Percentiles rank a stretch among this genome's conserved stretches.
Conservation (phyloP, 106 monocot genomes). For the Agapanthus africanus region DNA sequence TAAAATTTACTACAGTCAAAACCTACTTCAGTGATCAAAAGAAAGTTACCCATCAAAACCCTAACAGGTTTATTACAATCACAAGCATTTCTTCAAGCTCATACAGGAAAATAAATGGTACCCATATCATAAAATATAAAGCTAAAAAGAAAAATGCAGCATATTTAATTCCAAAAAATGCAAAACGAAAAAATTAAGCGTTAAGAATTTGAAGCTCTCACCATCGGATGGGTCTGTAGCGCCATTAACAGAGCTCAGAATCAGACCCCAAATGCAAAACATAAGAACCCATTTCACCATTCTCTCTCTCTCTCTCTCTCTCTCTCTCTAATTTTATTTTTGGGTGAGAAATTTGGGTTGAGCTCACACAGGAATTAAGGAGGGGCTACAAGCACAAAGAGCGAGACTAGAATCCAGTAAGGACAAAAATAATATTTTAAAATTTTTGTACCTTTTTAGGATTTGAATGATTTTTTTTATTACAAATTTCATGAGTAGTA, state of each 20-base stretch:
- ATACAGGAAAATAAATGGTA: not conserved
- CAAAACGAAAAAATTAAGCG: not conserved
- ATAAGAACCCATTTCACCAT: slow-evolving; percentile 16
- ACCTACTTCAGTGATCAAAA: slow-evolving; percentile 1
- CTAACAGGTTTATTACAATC: not conserved
- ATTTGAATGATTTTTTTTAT: no score
- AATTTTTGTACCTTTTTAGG: no score
- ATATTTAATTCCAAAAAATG: not conserved
- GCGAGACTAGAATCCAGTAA: slow-evolving; percentile 1
- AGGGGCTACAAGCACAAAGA: slow-evolving; percentile 3
- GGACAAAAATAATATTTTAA: slow-evolving; percentile 5
- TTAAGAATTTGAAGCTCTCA: slow-evolving; percentile 10
- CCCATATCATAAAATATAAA: not conserved
- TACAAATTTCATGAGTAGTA: no score
- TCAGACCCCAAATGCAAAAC: slow-evolving; percentile 9
- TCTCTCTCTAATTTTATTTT: not conserved
- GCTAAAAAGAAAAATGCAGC: not conserved
- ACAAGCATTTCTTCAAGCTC: not conserved
- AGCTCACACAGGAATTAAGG: not conserved
- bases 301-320: slow-evolving; percentile 1
- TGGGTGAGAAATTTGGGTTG: slow-evolving; percentile 6
- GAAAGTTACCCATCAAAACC: not conserved
- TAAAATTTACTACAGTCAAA: not conserved
- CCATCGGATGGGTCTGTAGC: slow-evolving; percentile 23
- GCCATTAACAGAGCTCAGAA: slow-evolving; percentile 16